phyloP scores from a whole-genome alignment of 306 rosid genomes.

The Trichosanthes cucumerina region DNA sequence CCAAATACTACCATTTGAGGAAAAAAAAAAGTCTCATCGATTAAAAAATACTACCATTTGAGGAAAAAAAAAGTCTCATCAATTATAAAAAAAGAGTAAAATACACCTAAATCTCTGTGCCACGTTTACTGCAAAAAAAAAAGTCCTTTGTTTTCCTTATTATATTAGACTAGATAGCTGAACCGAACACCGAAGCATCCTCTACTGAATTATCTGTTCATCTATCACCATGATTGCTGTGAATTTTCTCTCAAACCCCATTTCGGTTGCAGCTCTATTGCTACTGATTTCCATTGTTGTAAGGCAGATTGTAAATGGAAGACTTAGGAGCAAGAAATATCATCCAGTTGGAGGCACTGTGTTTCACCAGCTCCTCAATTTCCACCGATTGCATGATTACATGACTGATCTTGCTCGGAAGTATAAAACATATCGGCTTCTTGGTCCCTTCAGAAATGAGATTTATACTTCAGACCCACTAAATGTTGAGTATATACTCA shows the following conservation, averaged over 20 bases:
- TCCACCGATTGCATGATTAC: constrained; percentile 58
- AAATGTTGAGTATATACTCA: constrained; percentile 78
- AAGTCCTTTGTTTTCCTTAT: background rate
- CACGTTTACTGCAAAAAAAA: background rate
- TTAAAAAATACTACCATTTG: no score
- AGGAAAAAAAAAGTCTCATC: no score
- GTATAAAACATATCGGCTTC: constrained; percentile 61
- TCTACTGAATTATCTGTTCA: background rate
- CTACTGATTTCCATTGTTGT: constrained; percentile 20
- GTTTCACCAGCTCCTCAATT: constrained; percentile 54
- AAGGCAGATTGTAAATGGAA: constrained; percentile 10
- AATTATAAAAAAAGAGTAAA: no score
- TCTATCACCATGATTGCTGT: constrained; percentile 12
- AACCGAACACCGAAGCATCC: background rate
- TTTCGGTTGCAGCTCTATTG: constrained; percentile 20
- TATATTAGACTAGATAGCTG: background rate
- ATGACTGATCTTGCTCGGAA: constrained; percentile 71
- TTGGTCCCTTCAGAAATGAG: constrained; percentile 45
- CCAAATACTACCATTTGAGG: no score
- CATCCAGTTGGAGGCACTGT: constrained; percentile 66
- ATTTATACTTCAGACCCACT: constrained; percentile 59
- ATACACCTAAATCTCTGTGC: no score
- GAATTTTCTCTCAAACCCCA: constrained; percentile 24
- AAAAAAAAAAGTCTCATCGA: no score
- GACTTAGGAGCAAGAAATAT: constrained; percentile 32